Evolutionary conservation across 2,329 filamentous ascomycete genomes (phyloP), one percentile per base, ranked within the genome.

Genomic region (Hypoxylon sp.): DNA sequence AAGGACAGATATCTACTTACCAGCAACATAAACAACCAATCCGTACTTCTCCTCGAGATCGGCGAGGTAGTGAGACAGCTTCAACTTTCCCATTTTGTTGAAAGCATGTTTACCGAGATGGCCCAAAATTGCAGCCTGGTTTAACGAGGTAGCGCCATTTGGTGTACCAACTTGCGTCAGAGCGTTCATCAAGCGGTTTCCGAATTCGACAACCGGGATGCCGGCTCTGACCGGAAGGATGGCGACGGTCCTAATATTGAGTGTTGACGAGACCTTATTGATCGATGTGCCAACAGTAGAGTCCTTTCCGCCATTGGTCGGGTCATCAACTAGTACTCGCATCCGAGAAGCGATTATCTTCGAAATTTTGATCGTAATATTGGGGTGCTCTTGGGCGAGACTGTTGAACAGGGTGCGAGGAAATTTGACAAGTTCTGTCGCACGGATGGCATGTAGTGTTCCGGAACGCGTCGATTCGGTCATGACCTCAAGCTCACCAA

Each of bases 361-460:
- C 1, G 94, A 97, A 19, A 99, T 96, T 71, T 97, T 97, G 70
- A 99, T 97, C 0, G 94, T 97, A 66, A 99, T 99, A 31, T 91
- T 95, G 4, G 94, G 94, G 66, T 99, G 94, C 67, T 99, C 94
- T 67, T 96, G 88, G 0, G 94, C 94, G 43, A 99, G 82, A 67
- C 94, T 99, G 76, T 99, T 99, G 78, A 99, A 99, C 1, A 99
- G 75, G 0, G 91, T 96, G 51, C 93, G 89, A 1, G 94, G 94
- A 53, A 99, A 96, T 64, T 96, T 97, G 51, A 95, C 93, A 19
- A 99, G 76, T 68, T 99, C 94, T 0, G 94, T 97, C 60, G 97
- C 94, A 49, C 94, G 89, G 62, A 99, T 99, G 4, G 94, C 94
- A 67, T 97, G 93, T 9, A 99, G 75, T 1, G 93, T 97, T 2